Percentiles rank a stretch among this genome's conserved stretches.
phyloP scores from a whole-genome alignment of 148 eudicot species.

The Vaccinium corymbosum region DNA sequence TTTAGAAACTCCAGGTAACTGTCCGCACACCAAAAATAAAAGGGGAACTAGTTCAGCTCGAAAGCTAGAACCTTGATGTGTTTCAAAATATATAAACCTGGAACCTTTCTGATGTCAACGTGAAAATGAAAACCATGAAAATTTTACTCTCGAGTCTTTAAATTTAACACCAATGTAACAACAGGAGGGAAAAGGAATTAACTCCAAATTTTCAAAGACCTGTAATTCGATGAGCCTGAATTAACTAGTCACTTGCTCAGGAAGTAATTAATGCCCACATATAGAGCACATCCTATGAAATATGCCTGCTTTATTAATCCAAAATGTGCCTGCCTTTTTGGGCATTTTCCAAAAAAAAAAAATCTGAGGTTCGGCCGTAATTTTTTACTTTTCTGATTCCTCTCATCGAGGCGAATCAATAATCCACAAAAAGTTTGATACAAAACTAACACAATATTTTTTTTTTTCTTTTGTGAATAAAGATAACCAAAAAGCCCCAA shows the following conservation, averaged over 20 bases:
- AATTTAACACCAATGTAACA: neutral
- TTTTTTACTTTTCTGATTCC: no score
- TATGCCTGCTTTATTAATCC: neutral
- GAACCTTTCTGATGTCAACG: neutral
- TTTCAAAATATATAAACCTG: neutral
- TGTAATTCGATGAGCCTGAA: neutral
- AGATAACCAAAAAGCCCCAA: no score
- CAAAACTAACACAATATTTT: no score
- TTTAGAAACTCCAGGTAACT: conserved; percentile 82
- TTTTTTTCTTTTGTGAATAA: no score
- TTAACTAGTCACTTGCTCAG: neutral
- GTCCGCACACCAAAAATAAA: conserved; percentile 24
- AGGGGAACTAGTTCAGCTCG: neutral
- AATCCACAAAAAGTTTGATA: no score
- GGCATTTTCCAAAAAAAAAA: no score
- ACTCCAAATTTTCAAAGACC: neutral
- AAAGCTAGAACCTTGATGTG: neutral
- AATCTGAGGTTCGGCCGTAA: no score
- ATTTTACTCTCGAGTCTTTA: neutral
- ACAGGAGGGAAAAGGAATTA: neutral
- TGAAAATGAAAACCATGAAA: neutral
- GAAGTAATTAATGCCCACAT: neutral
- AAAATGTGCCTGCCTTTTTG: neutral
- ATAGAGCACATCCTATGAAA: neutral
- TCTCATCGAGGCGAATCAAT: no score